phyloP scores from a whole-genome alignment of 139 green algal species.

The Tetradesmus lagerheimii region DNA sequence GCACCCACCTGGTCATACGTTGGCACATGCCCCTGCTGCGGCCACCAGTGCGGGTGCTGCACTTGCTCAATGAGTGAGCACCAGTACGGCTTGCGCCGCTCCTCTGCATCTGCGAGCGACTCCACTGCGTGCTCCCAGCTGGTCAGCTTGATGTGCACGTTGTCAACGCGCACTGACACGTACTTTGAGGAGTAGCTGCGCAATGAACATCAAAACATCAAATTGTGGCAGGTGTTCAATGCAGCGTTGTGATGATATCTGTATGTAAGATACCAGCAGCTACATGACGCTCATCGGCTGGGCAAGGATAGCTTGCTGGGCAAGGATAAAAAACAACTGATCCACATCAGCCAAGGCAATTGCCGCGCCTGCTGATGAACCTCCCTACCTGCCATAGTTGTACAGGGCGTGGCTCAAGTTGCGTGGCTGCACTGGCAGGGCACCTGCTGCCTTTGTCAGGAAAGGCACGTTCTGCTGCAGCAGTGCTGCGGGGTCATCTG shows the following conservation, averaged over 20 bases:
- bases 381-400: constrained; percentile 21
- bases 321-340: neutral
- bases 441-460: constrained; percentile 28
- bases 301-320: too few species aligned
- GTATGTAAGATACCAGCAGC: too few species aligned
- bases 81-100: constrained; percentile 32
- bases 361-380: neutral
- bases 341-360: neutral
- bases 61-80: constrained; percentile 41
- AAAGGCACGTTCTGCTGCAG: constrained; percentile 38
- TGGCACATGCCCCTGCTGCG: constrained; percentile 28
- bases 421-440: constrained; percentile 25
- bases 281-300: too few species aligned
- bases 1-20: constrained; percentile 36
- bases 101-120: neutral
- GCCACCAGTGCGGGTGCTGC: constrained; percentile 45
- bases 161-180: constrained; percentile 47
- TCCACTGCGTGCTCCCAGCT: constrained; percentile 47
- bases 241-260: too few species aligned
- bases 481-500: constrained; percentile 7
- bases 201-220: neutral
- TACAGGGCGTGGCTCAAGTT: constrained; percentile 40
- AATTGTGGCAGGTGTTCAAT: neutral
- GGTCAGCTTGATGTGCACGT: constrained; percentile 39
- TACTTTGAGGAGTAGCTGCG: constrained; percentile 44